Base-by-base conservation (phyloP, 805 yeast species). In the Saccharomycopsis capsularis region DNA sequence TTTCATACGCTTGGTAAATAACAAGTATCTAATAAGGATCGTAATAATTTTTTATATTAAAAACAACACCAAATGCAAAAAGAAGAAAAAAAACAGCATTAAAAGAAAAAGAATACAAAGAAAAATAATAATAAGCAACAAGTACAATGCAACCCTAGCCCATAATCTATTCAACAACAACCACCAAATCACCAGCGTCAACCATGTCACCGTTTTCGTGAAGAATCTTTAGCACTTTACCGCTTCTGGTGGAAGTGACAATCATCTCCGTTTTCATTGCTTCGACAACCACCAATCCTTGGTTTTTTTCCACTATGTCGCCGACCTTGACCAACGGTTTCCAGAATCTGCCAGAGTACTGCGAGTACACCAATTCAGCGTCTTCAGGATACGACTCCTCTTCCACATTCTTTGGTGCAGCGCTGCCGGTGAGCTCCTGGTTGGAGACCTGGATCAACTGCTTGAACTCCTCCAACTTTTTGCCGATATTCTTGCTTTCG, bases 181-280 rank as follows among this genome's bases (percentile, higher is more conserved):
- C 97, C 42, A 93, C 96, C 54, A 88, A 68, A 64, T 93, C 98
- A 55, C 99, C 99, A 36, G 96, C 88, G 52, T 91, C 97, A 37
- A 91, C 95, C 85, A 93, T 86, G 61, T 91, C 96, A 60, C 98
- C 98, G 61, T 88, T 87, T 48, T 74, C 73, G 64, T 88, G 96
- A 50, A 79, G 65, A 40, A 87, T 70, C 67, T 85, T 84, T 43
- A 76, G 61, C 21, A 87, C 90, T 60, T 77, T 83, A 59, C 95
- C 95, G 21, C 71, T 69, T 48, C 62, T 70, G 1, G 95, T 75
- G 19, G 97, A 79, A 47, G 67, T 71, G 32, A 91, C 95, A 44
- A 79, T 76, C 97, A 91, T 91, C 68, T 91, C 99, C 0, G 98
- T 93, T 73, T 91, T 91, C 99, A 91, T 91, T 48, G 99, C 98